Evolutionary conservation across 176 grass and related monocot species (phyloP), one percentile per base, ranked within the genome.

Genomic region (Zoysia pacifica): DNA sequence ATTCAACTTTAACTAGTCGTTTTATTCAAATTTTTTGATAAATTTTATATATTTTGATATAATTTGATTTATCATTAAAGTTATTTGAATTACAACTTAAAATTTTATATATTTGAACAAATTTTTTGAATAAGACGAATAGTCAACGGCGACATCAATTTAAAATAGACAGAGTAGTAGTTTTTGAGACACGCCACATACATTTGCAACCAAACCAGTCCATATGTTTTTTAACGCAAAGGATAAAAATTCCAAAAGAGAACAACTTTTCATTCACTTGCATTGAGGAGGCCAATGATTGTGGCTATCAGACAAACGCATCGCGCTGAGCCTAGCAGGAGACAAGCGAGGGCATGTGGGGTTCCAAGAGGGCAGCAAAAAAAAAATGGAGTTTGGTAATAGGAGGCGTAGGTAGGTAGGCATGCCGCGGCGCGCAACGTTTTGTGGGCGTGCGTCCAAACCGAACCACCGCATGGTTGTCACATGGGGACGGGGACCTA

Each of bases 401-500:
- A 82, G 85, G 81, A 51, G 50, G 58, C 5, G 5, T 35, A 67
- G 55, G 55, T 18, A 58, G 5, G 6, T 45, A 16, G 49, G 40
- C 81, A 83, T 40, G 70, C 77, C 73, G 28, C 11, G 65, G 79
- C 72, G 68, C 87, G 68, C 87, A 80, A 86, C 35, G 53, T 86
- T 44, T 45, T 81, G 84, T 75, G 70, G 77, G 70, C 77, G 61
- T 76, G 76, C 76, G 51, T 84, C 76, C 81, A 61, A 77, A 62
- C 77, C 51, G 51, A 80, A 80, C 64, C 49, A 56, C 63, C 65
- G 73, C 82, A 85, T 41, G 77, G 64, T 84, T 80, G 82, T 81
- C 82, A 78, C 78, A 89, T 89, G 87, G 61, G 79, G 82, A 67
- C 62, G 70, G 43, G 73, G 83, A 78, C 83, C 60, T 72, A 77